Conservation (phyloP, 148 eudicot species). For the Agrostemma githago region DNA sequence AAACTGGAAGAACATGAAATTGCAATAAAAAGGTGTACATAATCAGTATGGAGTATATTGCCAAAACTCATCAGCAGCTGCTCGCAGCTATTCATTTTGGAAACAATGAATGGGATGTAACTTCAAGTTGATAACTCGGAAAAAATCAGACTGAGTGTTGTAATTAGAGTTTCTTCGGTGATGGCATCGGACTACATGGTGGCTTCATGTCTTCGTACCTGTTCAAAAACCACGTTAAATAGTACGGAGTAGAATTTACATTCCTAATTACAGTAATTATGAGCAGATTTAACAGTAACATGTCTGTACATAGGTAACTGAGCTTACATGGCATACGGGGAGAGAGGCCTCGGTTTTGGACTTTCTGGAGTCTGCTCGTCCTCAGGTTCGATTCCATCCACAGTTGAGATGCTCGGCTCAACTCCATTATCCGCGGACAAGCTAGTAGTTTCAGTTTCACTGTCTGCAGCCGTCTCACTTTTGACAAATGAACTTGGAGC, state of each 20-base stretch:
- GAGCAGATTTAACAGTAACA: neutral
- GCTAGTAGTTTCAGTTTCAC: constrained; percentile 21
- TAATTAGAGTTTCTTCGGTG: constrained; percentile 23
- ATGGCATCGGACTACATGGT: constrained; percentile 54
- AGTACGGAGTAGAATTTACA: constrained; percentile 6
- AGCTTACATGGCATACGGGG: constrained; percentile 51
- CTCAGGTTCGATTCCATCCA: neutral
- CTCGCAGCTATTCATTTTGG: neutral
- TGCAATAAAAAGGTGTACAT: constrained; percentile 1
- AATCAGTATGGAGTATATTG: neutral
- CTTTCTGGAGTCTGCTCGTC: constrained; percentile 2
- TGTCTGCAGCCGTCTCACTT: constrained; percentile 21
- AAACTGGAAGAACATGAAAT: neutral
- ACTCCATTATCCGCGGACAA: constrained; percentile 19
- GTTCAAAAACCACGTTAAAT: neutral
- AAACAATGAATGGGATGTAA: neutral
- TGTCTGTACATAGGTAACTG: neutral
- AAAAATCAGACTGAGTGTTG: neutral
- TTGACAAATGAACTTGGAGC: constrained; percentile 32
- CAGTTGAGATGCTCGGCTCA: constrained; percentile 11
- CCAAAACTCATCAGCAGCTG: neutral
- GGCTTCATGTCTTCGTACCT: constrained; percentile 84
- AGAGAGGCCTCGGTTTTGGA: constrained; percentile 41
- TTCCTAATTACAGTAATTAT: neutral
- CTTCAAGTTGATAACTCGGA: neutral